A percentile compares a stretch with the other conserved stretches of the same genome.
phyloP scores from a whole-genome alignment of 768 basidiomycete genomes.

The Xerocomellus amylosporus region DNA sequence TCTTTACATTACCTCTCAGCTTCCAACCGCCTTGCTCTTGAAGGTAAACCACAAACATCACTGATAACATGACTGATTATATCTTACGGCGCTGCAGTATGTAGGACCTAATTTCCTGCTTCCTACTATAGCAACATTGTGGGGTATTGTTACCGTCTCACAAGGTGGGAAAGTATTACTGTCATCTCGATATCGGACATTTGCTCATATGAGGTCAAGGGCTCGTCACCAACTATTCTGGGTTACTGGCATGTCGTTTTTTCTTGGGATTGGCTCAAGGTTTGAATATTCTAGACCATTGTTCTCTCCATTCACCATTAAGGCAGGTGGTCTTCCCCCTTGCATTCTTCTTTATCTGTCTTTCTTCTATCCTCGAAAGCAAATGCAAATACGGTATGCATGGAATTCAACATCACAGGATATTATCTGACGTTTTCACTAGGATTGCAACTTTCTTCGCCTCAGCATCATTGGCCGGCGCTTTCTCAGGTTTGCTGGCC shows the following conservation, averaged over 20 bases:
- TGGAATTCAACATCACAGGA: not conserved
- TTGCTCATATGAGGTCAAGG: conserved; percentile 30
- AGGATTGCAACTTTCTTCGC: conserved; percentile 40
- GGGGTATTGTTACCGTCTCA: not conserved
- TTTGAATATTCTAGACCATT: conserved; percentile 12
- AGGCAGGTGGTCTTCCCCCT: conserved; percentile 52
- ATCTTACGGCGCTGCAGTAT: not conserved
- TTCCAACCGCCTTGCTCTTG: conserved; percentile 61
- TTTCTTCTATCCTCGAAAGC: conserved; percentile 39
- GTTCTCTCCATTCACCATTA: conserved; percentile 1
- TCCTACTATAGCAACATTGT: not conserved
- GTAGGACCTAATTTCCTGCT: not conserved
- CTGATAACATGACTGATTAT: not conserved
- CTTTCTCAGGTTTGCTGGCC: conserved; percentile 64
- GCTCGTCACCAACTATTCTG: conserved; percentile 48
- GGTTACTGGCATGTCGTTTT: conserved; percentile 51
- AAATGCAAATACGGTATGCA: conserved; percentile 23
- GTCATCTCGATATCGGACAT: not conserved
- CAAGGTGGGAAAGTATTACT: not conserved
- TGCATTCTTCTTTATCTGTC: conserved; percentile 57
- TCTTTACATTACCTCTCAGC: conserved; percentile 45
- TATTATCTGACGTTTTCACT: not conserved
- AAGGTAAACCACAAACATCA: conserved; percentile 32
- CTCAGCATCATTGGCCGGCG: conserved; percentile 50
- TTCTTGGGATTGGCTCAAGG: conserved; percentile 60